These are phyloP conservation scores for Lycium ferocissimum DNA, from an alignment of 257 asterid genomes.

Conservation along the genomic window DNA sequence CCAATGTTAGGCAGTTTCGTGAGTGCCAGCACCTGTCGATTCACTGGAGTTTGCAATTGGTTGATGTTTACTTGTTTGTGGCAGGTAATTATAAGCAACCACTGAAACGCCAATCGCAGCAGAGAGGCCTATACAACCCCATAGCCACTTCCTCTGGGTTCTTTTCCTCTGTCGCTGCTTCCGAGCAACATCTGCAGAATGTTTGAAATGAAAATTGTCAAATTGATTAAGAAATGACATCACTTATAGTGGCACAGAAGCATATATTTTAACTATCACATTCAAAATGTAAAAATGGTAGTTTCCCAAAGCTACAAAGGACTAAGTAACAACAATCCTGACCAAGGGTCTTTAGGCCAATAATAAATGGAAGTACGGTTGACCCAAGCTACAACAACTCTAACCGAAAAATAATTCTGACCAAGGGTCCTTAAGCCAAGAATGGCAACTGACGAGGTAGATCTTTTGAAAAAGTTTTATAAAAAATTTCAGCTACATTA, in stretches of 20 bases:
- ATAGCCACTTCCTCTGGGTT: constrained; percentile 57
- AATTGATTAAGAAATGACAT: constrained; percentile 10
- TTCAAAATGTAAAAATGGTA: background rate
- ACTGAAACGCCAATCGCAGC: constrained; percentile 58
- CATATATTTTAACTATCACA: background rate
- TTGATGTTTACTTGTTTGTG: constrained; percentile 43
- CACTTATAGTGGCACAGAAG: background rate
- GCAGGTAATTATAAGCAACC: constrained; percentile 54
- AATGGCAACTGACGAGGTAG: background rate
- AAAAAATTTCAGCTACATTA: background rate
- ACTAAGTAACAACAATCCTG: background rate
- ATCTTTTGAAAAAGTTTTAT: background rate
- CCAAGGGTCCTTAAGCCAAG: background rate
- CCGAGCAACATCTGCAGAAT: constrained; percentile 67
- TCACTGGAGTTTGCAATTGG: constrained; percentile 23
- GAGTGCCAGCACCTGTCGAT: constrained; percentile 9
- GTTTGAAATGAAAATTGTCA: background rate
- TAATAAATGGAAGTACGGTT: background rate
- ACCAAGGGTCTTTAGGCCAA: constrained; percentile 11
- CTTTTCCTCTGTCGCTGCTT: constrained; percentile 62
- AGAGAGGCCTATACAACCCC: constrained; percentile 69
- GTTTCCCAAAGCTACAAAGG: background rate
- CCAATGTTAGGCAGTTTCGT: background rate
- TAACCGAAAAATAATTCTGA: background rate
- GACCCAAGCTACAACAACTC: background rate